Conservation (phyloP, 495 filamentous ascomycete species). For the Gamarada debralockiae region DNA sequence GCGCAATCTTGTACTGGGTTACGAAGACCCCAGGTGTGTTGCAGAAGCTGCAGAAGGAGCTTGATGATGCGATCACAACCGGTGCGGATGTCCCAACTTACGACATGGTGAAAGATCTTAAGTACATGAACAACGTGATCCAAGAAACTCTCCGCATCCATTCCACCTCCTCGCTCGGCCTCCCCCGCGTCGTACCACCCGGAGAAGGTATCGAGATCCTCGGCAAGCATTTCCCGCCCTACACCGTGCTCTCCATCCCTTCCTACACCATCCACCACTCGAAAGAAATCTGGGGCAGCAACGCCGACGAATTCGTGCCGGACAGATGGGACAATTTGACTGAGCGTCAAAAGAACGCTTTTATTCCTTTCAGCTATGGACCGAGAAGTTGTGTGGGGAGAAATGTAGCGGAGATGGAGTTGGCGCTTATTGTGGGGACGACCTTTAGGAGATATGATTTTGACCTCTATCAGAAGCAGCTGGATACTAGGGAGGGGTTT, state of each 20-base stretch:
- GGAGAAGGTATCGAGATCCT: slow-evolving; percentile 40
- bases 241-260: slow-evolving; percentile 78
- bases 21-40: slow-evolving; percentile 68
- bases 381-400: slow-evolving; percentile 79
- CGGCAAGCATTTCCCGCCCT: slow-evolving; percentile 65
- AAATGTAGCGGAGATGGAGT: slow-evolving; percentile 92
- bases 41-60: slow-evolving; percentile 62
- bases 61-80: slow-evolving; percentile 64
- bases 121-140: slow-evolving; percentile 76
- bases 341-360: slow-evolving; percentile 66
- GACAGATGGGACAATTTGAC: slow-evolving; percentile 70
- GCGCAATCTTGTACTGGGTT: slow-evolving; percentile 78
- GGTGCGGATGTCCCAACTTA: slow-evolving; percentile 62
- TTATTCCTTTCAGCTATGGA: slow-evolving; percentile 82
- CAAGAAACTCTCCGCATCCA: slow-evolving; percentile 89
- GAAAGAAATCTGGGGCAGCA: slow-evolving; percentile 74
- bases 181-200: slow-evolving; percentile 70
- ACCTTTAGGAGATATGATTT: slow-evolving; percentile 77
- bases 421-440: slow-evolving; percentile 74
- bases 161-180: slow-evolving; percentile 82
- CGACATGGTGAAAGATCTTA: slow-evolving; percentile 69
- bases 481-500: slow-evolving; percentile 86
- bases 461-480: slow-evolving; percentile 60
- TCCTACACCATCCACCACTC: slow-evolving; percentile 87
- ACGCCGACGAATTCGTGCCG: slow-evolving; percentile 74